Base-by-base conservation (phyloP, 148 eudicot species). In the Persicaria tinctoria region DNA sequence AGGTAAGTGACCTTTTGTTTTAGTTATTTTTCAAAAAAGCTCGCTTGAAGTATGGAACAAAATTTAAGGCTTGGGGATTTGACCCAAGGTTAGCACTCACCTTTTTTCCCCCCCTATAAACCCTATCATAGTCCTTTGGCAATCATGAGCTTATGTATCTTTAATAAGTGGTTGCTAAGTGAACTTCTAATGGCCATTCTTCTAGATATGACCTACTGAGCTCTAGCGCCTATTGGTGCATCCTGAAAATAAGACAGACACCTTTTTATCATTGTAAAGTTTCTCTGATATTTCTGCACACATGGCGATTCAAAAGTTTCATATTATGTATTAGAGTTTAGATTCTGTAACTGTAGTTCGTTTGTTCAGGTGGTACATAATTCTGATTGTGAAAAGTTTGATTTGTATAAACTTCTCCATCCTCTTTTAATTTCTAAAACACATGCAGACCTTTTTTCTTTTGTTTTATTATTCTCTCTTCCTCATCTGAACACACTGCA, bases 1-100 rank as follows among this genome's bases (percentile, higher is more conserved):
- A 95, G 97, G 99, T 95, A 56, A 71, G 75, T 45, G 48, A 83
- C 20, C 20, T 59, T 3, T 73, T 9, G 59, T 54, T 56, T 12
- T 18, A 14, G n/a, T 17, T 60, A 14, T 44, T 9, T 56, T 76
- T 72, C 6, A 47, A 44, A 60, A 41, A 13, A 13, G 3, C 44
- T 16, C 20, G 16, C 32, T 66, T 66, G 18, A 66, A 38, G 16
- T 63, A 66, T 66, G 47, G 12, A 27, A 66, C 17, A 44, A 41
- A 41, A 11, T 8, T 13, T 18, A 38, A 66, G 48, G 70, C 47
- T 41, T 38, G 70, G 13, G 46, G 47, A 66, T 66, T 50, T 5
- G 47, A 66, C 44, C 44, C 44, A 13, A 27, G 38, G 69, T 12
- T 59, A 59, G 38, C 4, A 27, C 44, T 60, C 41, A 8, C 44